phyloP scores from a whole-genome alignment of 148 eudicot genomes.

The Rhododendron williamsianum region DNA sequence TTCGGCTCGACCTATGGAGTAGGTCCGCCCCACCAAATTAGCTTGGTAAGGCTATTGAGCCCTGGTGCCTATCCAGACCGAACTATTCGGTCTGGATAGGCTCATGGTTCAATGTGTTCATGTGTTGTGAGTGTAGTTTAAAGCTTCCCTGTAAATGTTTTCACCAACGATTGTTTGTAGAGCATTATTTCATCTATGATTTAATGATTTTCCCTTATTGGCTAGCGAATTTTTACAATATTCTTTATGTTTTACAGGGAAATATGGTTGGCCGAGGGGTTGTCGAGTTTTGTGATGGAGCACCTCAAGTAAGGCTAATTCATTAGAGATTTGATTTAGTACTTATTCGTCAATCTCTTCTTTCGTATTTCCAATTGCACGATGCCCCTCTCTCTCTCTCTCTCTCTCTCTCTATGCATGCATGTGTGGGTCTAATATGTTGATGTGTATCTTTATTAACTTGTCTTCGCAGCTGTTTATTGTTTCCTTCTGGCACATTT shows the following conservation, averaged over 20 bases:
- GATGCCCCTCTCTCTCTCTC: too few species aligned
- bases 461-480: background rate
- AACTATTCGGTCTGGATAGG: background rate
- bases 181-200: background rate
- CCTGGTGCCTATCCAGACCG: background rate
- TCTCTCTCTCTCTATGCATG: too few species aligned
- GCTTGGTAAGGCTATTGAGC: background rate
- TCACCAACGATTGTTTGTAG: too few species aligned
- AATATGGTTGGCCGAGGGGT: slow-evolving; percentile 51
- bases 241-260: slow-evolving; percentile 31
- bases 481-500: background rate
- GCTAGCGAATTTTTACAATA: background rate
- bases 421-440: background rate
- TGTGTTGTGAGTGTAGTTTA: background rate
- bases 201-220: background rate
- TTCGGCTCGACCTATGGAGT: too few species aligned
- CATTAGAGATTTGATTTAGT: background rate
- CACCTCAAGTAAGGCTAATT: slow-evolving; percentile 44
- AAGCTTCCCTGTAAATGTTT: background rate
- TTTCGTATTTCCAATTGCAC: background rate
- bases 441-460: background rate
- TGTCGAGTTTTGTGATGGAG: slow-evolving; percentile 54
- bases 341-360: background rate
- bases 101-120: background rate
- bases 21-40: too few species aligned